Conservation (phyloP, 139 green algal genomes). For the Volvox africanus region DNA sequence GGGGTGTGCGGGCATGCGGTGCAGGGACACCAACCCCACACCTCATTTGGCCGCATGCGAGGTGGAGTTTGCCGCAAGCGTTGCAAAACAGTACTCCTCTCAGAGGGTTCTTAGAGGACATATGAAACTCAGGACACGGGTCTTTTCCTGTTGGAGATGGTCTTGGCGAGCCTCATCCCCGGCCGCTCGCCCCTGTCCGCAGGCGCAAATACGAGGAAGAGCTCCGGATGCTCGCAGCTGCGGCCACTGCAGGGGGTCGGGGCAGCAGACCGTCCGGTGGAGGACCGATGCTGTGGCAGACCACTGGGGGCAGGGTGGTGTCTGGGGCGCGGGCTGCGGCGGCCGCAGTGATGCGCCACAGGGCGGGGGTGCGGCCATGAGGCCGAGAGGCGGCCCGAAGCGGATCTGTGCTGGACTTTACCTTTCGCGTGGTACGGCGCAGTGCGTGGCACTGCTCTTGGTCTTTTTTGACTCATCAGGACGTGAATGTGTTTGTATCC, state of each 20-base stretch:
- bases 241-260: neutral
- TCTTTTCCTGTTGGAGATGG: neutral
- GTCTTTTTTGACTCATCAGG: neutral
- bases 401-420: neutral
- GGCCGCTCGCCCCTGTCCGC: neutral
- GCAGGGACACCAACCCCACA: neutral
- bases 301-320: slow-evolving; percentile 1
- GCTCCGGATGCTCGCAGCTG: neutral
- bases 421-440: too few relatives aligned
- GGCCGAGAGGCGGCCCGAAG: too few relatives aligned
- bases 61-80: neutral
- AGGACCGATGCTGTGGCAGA: neutral
- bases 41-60: neutral
- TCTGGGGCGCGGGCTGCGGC: neutral
- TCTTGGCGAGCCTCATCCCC: too few relatives aligned
- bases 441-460: neutral
- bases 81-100: neutral
- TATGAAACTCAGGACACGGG: neutral
- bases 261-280: neutral
- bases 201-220: slow-evolving; percentile 29
- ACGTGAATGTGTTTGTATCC: neutral
- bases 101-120: neutral
- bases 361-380: neutral
- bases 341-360: slow-evolving; percentile 27
- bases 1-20: neutral